phyloP scores from a whole-genome alignment of 345 rosid species.

The Luvunga scandens region DNA sequence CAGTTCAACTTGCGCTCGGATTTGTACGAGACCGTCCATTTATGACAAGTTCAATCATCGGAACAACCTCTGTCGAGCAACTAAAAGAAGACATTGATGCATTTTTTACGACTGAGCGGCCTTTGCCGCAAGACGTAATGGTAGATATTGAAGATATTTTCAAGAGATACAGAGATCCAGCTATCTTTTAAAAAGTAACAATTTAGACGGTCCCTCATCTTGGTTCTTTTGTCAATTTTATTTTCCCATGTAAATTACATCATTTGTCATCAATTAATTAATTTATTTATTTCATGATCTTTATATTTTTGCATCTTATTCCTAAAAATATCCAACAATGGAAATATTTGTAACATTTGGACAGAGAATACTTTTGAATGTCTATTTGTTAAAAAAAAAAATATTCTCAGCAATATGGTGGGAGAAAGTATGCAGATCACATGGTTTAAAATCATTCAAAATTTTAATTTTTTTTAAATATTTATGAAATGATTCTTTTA shows the following conservation, averaged over 20 bases:
- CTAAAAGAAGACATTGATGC: constrained; percentile 83
- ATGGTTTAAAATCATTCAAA: background rate
- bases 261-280: background rate
- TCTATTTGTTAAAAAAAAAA: no score
- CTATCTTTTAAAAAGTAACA: constrained; percentile 23
- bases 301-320: background rate
- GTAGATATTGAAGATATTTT: constrained; percentile 61
- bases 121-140: constrained; percentile 57
- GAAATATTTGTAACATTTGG: background rate
- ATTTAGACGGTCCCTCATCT: background rate
- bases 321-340: background rate
- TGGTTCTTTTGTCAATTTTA: background rate
- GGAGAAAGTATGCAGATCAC: background rate
- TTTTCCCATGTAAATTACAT: no score
- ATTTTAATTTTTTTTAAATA: no score
- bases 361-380: background rate
- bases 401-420: background rate
- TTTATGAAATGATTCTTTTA: no score
- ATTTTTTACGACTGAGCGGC: constrained; percentile 57
- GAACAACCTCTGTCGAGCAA: constrained; percentile 76
- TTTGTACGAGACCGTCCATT: constrained; percentile 78
- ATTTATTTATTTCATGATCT: background rate
- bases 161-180: constrained; percentile 68
- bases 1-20: constrained; percentile 72
- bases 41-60: constrained; percentile 75